Evolutionary conservation across 257 asterid genomes (phyloP).

Genomic region (Lavandula angustifolia): DNA sequence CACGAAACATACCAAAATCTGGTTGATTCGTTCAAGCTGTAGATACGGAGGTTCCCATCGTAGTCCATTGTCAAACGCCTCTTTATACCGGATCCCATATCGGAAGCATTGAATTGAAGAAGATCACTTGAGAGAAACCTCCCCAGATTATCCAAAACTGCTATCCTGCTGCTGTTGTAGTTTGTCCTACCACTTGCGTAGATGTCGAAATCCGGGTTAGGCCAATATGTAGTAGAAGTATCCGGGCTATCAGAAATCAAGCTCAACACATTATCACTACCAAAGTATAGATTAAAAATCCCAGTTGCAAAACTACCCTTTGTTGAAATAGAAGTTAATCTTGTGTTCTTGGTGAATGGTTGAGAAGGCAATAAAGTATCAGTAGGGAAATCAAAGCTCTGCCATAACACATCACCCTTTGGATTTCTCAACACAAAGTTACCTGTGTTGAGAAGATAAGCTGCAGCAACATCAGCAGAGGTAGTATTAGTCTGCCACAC

Average conservation of each 20-base stretch:
- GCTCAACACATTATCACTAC: slow-evolving; percentile 58
- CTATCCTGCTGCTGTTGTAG: slow-evolving; percentile 64
- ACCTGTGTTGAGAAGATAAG: slow-evolving; percentile 54
- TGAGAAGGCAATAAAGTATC: slow-evolving; percentile 69
- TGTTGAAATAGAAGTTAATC: slow-evolving; percentile 46
- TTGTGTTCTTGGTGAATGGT: slow-evolving; percentile 52
- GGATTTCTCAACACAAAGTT: slow-evolving; percentile 52
- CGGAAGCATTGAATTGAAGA: slow-evolving; percentile 48
- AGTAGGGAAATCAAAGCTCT: slow-evolving; percentile 63
- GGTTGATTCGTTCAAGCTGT: slow-evolving; percentile 54
- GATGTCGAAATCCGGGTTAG: slow-evolving; percentile 44
- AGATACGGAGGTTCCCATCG: slow-evolving; percentile 69
- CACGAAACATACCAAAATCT: slow-evolving; percentile 64
- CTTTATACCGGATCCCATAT: slow-evolving; percentile 51
- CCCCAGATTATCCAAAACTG: slow-evolving; percentile 52
- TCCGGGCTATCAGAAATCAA: slow-evolving; percentile 63
- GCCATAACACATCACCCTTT: slow-evolving; percentile 52
- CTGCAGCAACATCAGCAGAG: slow-evolving; percentile 36
- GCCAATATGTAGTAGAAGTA: slow-evolving; percentile 63
- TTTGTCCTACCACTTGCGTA: slow-evolving; percentile 53
- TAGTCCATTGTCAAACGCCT: slow-evolving; percentile 59
- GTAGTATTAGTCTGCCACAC: slow-evolving; percentile 55
- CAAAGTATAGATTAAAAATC: slow-evolving; percentile 55
- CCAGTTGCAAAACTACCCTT: slow-evolving; percentile 51
- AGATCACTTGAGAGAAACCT: slow-evolving; percentile 59